Percentiles rank a stretch among this genome's conserved stretches.
Evolutionary conservation across 768 basidiomycete genomes (phyloP).

Genomic region (Suillus discolor): DNA sequence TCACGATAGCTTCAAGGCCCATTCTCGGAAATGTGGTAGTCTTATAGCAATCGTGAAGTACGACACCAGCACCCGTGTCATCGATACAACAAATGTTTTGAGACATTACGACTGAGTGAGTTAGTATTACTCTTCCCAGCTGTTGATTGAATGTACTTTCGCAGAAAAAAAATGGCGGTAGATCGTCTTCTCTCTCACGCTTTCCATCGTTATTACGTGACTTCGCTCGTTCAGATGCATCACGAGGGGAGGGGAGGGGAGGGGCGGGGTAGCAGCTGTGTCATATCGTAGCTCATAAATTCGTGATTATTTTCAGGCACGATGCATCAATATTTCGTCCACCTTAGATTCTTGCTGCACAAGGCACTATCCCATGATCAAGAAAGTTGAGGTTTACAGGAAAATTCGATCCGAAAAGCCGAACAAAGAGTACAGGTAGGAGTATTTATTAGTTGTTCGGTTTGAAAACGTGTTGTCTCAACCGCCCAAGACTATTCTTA

Average conservation of each 20-base stretch:
- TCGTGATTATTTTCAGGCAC: not conserved
- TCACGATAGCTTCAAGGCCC: not conserved
- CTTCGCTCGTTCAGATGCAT: no score
- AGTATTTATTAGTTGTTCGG: not conserved
- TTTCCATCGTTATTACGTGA: no score
- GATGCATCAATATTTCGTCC: no score
- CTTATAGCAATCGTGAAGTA: not conserved
- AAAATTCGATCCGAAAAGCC: not conserved
- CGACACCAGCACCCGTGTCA: not conserved
- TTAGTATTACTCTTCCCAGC: not conserved
- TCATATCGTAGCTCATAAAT: no score
- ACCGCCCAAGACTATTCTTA: not conserved
- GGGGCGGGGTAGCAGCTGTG: no score
- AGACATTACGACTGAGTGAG: not conserved
- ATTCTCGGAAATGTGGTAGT: not conserved
- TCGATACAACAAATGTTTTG: not conserved
- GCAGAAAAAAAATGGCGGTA: not conserved
- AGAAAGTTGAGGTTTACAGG: not conserved
- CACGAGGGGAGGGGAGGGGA: no score
- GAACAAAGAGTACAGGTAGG: not conserved
- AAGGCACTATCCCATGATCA: not conserved
- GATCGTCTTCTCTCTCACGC: no score
- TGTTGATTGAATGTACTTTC: not conserved
- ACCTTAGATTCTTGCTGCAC: not conserved
- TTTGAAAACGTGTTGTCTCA: not conserved